Percentiles rank a stretch among this genome's conserved stretches.
Evolutionary conservation across 2,329 filamentous ascomycete genomes (phyloP).

Genomic region (Stachybotrys elegans): DNA sequence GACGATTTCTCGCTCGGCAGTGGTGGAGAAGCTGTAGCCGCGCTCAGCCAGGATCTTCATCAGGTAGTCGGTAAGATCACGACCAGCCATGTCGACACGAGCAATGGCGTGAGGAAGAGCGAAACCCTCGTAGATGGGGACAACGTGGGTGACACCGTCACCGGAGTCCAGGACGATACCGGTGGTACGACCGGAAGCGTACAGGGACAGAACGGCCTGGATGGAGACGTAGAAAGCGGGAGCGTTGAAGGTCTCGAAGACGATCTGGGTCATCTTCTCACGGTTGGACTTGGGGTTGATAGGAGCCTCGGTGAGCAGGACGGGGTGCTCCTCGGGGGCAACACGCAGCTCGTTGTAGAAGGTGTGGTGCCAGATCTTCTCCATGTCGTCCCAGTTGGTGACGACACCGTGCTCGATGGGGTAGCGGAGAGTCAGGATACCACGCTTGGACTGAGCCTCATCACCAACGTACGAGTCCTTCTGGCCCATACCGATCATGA

Average conservation of each 20-base stretch:
- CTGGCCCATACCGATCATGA: slow-evolving; percentile 99
- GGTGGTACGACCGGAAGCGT: slow-evolving; percentile 99
- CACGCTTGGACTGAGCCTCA: slow-evolving; percentile 99
- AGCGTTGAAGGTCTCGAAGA: slow-evolving; percentile 99
- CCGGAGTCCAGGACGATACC: slow-evolving; percentile 99
- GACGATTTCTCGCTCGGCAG: slow-evolving; percentile 99
- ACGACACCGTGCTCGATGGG: slow-evolving; percentile 99
- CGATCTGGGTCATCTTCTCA: slow-evolving; percentile 99
- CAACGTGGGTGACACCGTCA: slow-evolving; percentile 99
- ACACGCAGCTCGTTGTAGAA: slow-evolving; percentile 99
- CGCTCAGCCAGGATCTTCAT: slow-evolving; percentile 99
- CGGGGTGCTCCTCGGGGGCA: slow-evolving; percentile 98
- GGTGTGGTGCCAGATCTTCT: slow-evolving; percentile 99
- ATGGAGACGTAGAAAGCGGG: slow-evolving; percentile 99
- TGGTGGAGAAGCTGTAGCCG: slow-evolving; percentile 99
- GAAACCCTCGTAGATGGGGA: slow-evolving; percentile 99
- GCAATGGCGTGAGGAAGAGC: slow-evolving; percentile 99
- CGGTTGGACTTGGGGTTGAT: slow-evolving; percentile 99
- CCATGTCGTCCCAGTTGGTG: slow-evolving; percentile 99
- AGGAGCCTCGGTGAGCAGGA: slow-evolving; percentile 96
- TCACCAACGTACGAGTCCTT: slow-evolving; percentile 99
- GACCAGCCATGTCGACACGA: slow-evolving; percentile 99
- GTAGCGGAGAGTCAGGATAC: slow-evolving; percentile 99
- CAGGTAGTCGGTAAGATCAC: slow-evolving; percentile 99
- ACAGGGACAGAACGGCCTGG: slow-evolving; percentile 97